These are phyloP conservation scores for Tetracentron sinense DNA, from an alignment of 164 flowering plant genomes.

Conservation along the genomic window DNA sequence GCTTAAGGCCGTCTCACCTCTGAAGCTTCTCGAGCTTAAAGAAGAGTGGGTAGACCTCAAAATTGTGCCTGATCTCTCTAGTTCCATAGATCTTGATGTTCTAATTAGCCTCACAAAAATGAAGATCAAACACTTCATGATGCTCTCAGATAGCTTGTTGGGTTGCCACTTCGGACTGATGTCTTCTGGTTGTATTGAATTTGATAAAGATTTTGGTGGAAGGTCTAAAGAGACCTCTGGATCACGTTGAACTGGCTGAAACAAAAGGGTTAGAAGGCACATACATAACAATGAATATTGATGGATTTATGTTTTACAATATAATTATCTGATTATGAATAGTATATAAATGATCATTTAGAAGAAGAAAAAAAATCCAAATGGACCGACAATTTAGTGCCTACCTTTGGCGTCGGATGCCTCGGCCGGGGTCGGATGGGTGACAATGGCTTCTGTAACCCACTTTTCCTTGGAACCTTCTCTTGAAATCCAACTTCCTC, in stretches of 20 bases:
- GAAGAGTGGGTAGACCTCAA: constrained; percentile 44
- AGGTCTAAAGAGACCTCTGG: constrained; percentile 25
- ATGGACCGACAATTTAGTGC: background rate
- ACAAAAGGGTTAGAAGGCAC: constrained; percentile 1
- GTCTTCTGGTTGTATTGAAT: constrained; percentile 34
- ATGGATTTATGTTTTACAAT: no score
- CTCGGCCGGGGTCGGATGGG: constrained; percentile 49
- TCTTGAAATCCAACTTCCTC: constrained; percentile 31
- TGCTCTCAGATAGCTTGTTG: constrained; percentile 84
- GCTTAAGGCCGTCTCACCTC: constrained; percentile 37
- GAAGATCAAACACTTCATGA: constrained; percentile 81
- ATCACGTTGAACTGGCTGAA: constrained; percentile 38
- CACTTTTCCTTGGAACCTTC: constrained; percentile 39
- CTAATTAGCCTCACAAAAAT: constrained; percentile 69
- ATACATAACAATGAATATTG: no score
- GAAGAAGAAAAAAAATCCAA: no score
- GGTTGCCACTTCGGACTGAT: constrained; percentile 51
- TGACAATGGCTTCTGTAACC: constrained; percentile 30
- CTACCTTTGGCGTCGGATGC: constrained; percentile 53
- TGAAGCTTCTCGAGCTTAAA: constrained; percentile 58
- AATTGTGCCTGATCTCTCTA: constrained; percentile 59
- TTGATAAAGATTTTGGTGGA: constrained; percentile 33
- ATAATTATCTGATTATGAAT: no score
- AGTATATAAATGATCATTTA: background rate
- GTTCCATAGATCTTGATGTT: constrained; percentile 66